Percentiles rank a stretch among this genome's conserved stretches.
Evolutionary conservation across 2,329 filamentous ascomycete genomes (phyloP).

Genomic region (Fusarium cicatricum): DNA sequence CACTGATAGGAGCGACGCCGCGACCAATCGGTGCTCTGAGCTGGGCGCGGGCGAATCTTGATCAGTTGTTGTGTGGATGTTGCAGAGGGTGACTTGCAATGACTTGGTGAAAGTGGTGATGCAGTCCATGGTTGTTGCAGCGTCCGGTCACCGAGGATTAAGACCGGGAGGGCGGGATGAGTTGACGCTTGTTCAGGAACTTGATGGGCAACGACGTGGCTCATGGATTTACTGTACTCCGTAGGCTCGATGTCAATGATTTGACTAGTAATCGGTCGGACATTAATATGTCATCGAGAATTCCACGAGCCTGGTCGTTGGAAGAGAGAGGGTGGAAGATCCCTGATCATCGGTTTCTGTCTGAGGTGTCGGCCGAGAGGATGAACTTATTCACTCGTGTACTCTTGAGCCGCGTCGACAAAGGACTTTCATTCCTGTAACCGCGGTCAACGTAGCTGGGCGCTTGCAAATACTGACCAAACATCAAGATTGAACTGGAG

Average conservation of each 20-base stretch:
- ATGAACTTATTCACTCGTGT: slow-evolving; percentile 3
- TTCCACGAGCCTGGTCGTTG: not conserved
- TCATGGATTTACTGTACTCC: too few species aligned
- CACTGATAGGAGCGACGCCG: slow-evolving; percentile 9
- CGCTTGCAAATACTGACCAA: too few species aligned
- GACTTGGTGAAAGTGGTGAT: too few species aligned
- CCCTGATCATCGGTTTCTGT: too few species aligned
- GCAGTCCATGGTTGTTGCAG: too few species aligned
- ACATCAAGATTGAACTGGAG: not conserved
- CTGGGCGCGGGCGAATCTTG: not conserved
- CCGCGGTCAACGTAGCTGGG: not conserved
- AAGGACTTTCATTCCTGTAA: not conserved
- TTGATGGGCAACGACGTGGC: too few species aligned
- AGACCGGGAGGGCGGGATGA: too few species aligned
- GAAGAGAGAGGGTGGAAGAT: too few species aligned
- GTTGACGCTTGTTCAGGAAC: not conserved
- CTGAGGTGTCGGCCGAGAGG: not conserved
- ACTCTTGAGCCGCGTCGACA: slow-evolving; percentile 6
- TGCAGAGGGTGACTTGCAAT: too few species aligned
- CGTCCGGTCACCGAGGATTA: too few species aligned
- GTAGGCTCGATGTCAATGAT: not conserved
- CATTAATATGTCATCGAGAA: not conserved
- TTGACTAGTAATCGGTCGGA: not conserved
- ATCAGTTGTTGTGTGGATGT: slow-evolving; percentile 5
- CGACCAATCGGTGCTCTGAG: not conserved